phyloP scores from a whole-genome alignment of 108 stramenopile species.

The Aurantiochytrium sp. region DNA sequence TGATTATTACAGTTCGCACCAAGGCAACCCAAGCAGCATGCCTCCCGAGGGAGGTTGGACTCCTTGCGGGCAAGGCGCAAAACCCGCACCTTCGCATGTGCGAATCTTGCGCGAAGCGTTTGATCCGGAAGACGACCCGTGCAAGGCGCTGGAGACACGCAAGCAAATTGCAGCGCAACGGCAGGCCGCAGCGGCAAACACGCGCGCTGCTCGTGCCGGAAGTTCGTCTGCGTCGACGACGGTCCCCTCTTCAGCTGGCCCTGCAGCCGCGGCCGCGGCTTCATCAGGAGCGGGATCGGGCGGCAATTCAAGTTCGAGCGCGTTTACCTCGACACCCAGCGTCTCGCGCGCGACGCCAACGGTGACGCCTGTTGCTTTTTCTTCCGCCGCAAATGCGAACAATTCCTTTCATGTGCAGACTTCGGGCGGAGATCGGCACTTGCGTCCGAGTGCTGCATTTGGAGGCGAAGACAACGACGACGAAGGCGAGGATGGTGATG shows the following conservation, averaged over 20 bases:
- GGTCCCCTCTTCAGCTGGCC: not conserved
- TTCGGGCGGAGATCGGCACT: not conserved
- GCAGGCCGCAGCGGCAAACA: not conserved
- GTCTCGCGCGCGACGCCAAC: no score
- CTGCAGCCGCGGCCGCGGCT: not conserved
- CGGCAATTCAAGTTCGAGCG: not conserved
- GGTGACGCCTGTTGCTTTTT: no score
- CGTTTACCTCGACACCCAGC: not conserved
- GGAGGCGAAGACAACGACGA: not conserved
- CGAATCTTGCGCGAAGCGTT: not conserved
- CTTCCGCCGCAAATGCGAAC: no score
- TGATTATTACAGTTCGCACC: not conserved
- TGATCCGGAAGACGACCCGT: not conserved
- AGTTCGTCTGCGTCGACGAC: not conserved
- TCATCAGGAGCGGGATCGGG: not conserved
- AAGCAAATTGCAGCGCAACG: not conserved
- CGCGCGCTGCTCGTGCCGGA: not conserved
- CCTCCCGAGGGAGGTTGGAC: conserved; percentile 1
- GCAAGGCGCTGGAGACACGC: not conserved
- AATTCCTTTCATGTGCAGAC: no score
- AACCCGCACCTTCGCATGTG: not conserved
- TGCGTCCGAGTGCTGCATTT: not conserved
- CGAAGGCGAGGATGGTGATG: not conserved
- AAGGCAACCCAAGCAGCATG: conserved; percentile 7
- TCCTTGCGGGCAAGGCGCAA: not conserved